phyloP scores from a whole-genome alignment of 441 rosid species.

The Melastoma candidum region DNA sequence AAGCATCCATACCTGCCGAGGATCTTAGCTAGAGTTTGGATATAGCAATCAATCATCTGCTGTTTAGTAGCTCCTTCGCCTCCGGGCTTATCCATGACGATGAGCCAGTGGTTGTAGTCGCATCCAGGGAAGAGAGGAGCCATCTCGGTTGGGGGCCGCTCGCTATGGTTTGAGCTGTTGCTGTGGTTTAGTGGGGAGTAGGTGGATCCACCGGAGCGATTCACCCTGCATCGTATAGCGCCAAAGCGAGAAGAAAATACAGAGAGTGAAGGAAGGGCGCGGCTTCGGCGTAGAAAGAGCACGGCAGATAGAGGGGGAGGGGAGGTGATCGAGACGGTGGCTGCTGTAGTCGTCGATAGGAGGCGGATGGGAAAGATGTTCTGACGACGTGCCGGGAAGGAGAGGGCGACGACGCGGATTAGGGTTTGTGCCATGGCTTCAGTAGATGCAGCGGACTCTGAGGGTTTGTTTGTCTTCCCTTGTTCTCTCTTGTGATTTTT shows the following conservation, averaged over 20 bases:
- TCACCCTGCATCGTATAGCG: slow-evolving; percentile 55
- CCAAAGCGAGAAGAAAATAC: slow-evolving; percentile 32
- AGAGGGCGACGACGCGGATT: slow-evolving; percentile 26
- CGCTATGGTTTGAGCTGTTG: slow-evolving; percentile 80
- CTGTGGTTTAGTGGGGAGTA: slow-evolving; percentile 82
- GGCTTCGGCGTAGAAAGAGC: slow-evolving; percentile 31
- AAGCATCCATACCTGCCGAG: slow-evolving; percentile 50
- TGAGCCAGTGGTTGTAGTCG: slow-evolving; percentile 94
- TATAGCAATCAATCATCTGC: slow-evolving; percentile 87
- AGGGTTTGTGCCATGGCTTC: slow-evolving; percentile 63
- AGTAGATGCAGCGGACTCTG: no score
- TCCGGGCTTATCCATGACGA: slow-evolving; percentile 92
- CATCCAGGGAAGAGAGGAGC: slow-evolving; percentile 93
- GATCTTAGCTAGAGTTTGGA: slow-evolving; percentile 70
- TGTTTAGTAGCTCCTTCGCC: slow-evolving; percentile 80
- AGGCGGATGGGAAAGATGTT: slow-evolving; percentile 31
- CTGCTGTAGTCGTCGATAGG: slow-evolving; percentile 23
- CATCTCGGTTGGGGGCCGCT: slow-evolving; percentile 95
- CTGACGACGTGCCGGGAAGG: not conserved
- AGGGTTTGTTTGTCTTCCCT: no score
- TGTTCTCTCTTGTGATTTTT: no score
- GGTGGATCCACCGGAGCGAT: slow-evolving; percentile 58
- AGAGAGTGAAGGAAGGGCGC: slow-evolving; percentile 33
- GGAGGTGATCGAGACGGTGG: slow-evolving; percentile 14
- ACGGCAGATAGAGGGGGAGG: slow-evolving; percentile 32